Percentiles rank a stretch among this genome's conserved stretches.
These are phyloP conservation scores for Tremellales sp. DNA, from an alignment of 1,284 basidiomycete genomes.

Conservation along the genomic window DNA sequence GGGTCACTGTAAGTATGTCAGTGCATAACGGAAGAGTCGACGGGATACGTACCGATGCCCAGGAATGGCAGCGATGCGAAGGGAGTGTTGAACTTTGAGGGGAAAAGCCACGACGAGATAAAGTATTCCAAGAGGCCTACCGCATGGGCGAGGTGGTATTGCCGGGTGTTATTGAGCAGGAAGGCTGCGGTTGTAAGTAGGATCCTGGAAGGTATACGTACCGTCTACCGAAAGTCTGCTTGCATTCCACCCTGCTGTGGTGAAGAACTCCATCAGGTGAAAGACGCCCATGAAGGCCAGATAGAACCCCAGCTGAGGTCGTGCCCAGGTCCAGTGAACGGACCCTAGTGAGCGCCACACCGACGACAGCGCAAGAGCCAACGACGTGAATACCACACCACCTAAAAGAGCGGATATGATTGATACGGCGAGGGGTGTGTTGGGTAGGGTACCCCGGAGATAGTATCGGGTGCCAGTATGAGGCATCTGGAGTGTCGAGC, in stretches of 20 bases:
- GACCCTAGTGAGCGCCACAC: slow-evolving; percentile 10
- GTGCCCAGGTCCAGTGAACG: slow-evolving; percentile 59
- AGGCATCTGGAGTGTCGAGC: slow-evolving; percentile 13
- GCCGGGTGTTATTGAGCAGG: slow-evolving; percentile 81
- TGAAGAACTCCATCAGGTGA: slow-evolving; percentile 91
- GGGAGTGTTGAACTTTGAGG: slow-evolving; percentile 29
- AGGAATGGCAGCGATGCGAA: slow-evolving; percentile 41
- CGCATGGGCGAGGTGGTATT: slow-evolving; percentile 82
- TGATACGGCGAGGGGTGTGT: slow-evolving; percentile 71
- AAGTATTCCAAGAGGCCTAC: slow-evolving; percentile 78
- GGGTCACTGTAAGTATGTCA: slow-evolving; percentile 14
- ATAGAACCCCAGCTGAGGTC: slow-evolving; percentile 76
- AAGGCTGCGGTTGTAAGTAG: slow-evolving; percentile 62
- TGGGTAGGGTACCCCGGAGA: slow-evolving; percentile 66
- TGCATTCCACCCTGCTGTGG: slow-evolving; percentile 92
- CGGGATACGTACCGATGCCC: slow-evolving; percentile 8
- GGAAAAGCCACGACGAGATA: slow-evolving; percentile 61
- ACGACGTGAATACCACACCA: slow-evolving; percentile 35
- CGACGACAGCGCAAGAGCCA: slow-evolving; percentile 54
- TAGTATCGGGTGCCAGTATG: slow-evolving; percentile 30
- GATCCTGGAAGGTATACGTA: slow-evolving; percentile 52
- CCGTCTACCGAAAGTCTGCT: slow-evolving; percentile 90
- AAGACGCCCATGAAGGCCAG: slow-evolving; percentile 75
- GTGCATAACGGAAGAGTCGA: background rate
- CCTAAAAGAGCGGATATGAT: slow-evolving; percentile 74